These are phyloP conservation scores for Salpingoeca rosetta DNA, from an alignment of 78 protist genomes.

Conservation along the genomic window DNA sequence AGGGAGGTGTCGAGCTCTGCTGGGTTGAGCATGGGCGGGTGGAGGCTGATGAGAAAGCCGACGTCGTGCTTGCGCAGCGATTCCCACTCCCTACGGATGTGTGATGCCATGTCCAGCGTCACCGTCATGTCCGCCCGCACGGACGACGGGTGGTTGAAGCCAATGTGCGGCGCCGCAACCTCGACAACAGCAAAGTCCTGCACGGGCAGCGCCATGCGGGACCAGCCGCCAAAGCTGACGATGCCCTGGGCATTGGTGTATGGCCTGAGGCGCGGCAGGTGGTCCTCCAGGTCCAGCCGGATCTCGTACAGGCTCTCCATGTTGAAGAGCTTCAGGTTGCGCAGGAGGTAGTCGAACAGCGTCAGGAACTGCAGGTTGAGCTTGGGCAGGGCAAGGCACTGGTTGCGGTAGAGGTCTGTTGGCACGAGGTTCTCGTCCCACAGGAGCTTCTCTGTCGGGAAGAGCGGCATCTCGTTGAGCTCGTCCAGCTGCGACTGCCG, in stretches of 20 bases:
- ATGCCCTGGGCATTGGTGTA: not conserved
- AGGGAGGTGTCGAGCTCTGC: too few relatives aligned
- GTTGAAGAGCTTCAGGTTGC: conserved; percentile 76
- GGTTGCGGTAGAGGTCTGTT: conserved; percentile 15
- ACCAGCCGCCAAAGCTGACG: conserved; percentile 60
- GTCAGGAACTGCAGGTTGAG: conserved; percentile 88
- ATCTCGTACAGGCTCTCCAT: conserved; percentile 77
- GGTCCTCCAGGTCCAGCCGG: conserved; percentile 66
- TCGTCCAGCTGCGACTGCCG: conserved; percentile 42
- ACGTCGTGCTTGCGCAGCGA: conserved; percentile 63
- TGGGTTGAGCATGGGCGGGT: too few relatives aligned
- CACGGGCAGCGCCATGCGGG: conserved; percentile 73
- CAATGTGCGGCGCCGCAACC: conserved; percentile 62
- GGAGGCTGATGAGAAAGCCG: conserved; percentile 37
- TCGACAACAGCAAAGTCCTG: conserved; percentile 21
- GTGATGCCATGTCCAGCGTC: conserved; percentile 8
- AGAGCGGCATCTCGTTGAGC: conserved; percentile 60
- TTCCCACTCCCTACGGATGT: conserved; percentile 64
- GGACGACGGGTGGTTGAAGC: conserved; percentile 62
- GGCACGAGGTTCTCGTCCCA: conserved; percentile 43
- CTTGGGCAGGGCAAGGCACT: conserved; percentile 74
- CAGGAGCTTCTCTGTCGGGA: conserved; percentile 60
- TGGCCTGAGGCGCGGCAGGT: conserved; percentile 39
- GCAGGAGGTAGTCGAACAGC: conserved; percentile 79
- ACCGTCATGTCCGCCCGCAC: conserved; percentile 50